phyloP scores from a whole-genome alignment of 805 yeast species.

The Saturnispora serradocipensis region DNA sequence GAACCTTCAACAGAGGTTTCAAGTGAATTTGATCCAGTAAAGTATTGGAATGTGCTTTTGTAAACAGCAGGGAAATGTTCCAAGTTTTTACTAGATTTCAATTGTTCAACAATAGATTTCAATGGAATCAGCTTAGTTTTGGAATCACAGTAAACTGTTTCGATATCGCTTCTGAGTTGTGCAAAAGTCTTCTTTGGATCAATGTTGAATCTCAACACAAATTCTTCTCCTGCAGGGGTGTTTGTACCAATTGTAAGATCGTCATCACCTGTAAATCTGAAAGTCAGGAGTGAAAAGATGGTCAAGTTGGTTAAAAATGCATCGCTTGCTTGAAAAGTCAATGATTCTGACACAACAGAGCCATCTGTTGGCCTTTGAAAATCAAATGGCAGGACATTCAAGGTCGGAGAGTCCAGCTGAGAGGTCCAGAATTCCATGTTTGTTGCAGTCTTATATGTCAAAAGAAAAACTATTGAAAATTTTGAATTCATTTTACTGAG shows the following conservation, averaged over 20 bases:
- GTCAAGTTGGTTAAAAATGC: conserved; percentile 49
- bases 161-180: conserved; percentile 40
- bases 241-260: conserved; percentile 85
- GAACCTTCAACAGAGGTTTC: conserved; percentile 43
- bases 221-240: conserved; percentile 39
- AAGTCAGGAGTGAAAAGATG: conserved; percentile 59
- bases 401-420: conserved; percentile 66
- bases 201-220: conserved; percentile 53
- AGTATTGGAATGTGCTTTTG: conserved; percentile 48
- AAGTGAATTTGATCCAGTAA: conserved; percentile 29
- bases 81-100: conserved; percentile 40
- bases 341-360: conserved; percentile 54
- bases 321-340: conserved; percentile 1
- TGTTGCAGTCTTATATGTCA: not conserved
- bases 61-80: conserved; percentile 57
- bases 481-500: not conserved
- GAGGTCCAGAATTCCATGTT: conserved; percentile 51
- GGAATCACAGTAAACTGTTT: conserved; percentile 31
- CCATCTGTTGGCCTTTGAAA: conserved; percentile 67
- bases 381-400: conserved; percentile 84
- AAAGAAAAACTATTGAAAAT: not conserved
- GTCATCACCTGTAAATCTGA: conserved; percentile 87
- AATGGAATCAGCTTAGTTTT: conserved; percentile 36
- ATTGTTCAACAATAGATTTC: conserved; percentile 43
- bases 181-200: conserved; percentile 46